Evolutionary conservation across 169 alveolate species (phyloP).

Genomic region (Plasmodium fragile): DNA sequence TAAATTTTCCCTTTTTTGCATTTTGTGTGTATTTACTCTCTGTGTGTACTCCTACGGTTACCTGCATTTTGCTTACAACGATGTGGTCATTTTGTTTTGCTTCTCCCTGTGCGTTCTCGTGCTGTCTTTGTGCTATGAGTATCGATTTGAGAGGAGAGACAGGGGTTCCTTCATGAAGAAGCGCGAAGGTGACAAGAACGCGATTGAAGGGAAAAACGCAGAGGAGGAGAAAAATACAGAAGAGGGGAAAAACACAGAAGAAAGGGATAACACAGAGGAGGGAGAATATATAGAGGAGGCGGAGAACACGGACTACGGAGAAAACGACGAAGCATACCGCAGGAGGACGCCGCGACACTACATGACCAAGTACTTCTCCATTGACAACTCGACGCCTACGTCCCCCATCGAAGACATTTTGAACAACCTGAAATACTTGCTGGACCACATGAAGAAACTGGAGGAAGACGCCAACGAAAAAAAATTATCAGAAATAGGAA

Average conservation of each 20-base stretch:
- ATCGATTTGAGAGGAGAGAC: conserved; percentile 7
- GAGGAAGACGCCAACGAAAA: conserved; percentile 44
- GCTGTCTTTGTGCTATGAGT: conserved; percentile 27
- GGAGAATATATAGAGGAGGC: background rate
- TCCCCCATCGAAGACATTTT: conserved; percentile 71
- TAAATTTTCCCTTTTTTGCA: conserved; percentile 39
- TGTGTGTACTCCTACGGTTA: background rate
- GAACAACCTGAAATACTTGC: conserved; percentile 5
- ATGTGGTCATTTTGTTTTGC: background rate
- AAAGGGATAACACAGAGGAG: background rate
- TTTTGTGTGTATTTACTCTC: background rate
- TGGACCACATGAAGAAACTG: conserved; percentile 17
- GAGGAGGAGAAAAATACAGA: background rate
- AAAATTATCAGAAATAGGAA: background rate
- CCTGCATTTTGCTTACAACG: background rate
- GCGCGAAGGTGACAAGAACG: background rate
- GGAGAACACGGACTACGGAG: background rate
- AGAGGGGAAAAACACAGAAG: background rate
- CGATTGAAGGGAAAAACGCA: background rate
- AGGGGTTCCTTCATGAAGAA: background rate
- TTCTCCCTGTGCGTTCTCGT: conserved; percentile 4
- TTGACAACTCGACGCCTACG: conserved; percentile 48
- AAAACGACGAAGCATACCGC: background rate
- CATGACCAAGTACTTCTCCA: conserved; percentile 59
- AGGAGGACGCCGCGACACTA: background rate